Evolutionary conservation across 495 filamentous ascomycete genomes (phyloP).

Genomic region (Podospora anserina): DNA sequence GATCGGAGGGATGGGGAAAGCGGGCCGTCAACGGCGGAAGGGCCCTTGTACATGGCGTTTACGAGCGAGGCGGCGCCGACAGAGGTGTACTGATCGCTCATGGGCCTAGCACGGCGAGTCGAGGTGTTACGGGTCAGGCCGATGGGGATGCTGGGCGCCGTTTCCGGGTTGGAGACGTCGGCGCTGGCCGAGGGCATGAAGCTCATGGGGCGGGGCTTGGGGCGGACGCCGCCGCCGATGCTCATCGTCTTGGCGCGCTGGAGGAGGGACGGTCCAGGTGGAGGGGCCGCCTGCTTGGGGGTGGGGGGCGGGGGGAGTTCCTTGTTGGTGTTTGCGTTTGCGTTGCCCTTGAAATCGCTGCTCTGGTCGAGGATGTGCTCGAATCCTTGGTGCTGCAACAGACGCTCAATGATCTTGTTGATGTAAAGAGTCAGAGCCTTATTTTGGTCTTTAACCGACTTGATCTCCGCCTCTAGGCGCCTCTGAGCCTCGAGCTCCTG

Average conservation of each 20-base stretch:
- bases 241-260: conserved; percentile 77
- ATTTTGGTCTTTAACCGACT: conserved; percentile 86
- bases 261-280: conserved; percentile 57
- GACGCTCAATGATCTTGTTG: conserved; percentile 93
- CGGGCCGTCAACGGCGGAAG: conserved; percentile 43
- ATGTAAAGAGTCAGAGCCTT: conserved; percentile 96
- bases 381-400: conserved; percentile 90
- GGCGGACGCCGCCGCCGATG: conserved; percentile 40
- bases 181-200: conserved; percentile 49
- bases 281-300: conserved; percentile 56
- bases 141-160: conserved; percentile 77
- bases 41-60: conserved; percentile 77
- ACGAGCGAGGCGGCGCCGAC: conserved; percentile 65
- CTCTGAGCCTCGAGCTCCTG: conserved; percentile 57
- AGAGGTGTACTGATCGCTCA: conserved; percentile 68
- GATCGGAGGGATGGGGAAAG: conserved; percentile 54
- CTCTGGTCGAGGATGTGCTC: conserved; percentile 85
- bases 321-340: conserved; percentile 63
- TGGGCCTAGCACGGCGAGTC: conserved; percentile 53
- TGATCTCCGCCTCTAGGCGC: conserved; percentile 74
- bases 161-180: conserved; percentile 63
- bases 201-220: conserved; percentile 61
- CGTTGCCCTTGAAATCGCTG: conserved; percentile 49
- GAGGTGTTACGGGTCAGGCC: conserved; percentile 62
- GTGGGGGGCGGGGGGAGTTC: conserved; percentile 79